Percentiles rank a stretch among this genome's conserved stretches.
Evolutionary conservation across 1,284 basidiomycete species (phyloP).

Genomic region (Trametes hirsuta): DNA sequence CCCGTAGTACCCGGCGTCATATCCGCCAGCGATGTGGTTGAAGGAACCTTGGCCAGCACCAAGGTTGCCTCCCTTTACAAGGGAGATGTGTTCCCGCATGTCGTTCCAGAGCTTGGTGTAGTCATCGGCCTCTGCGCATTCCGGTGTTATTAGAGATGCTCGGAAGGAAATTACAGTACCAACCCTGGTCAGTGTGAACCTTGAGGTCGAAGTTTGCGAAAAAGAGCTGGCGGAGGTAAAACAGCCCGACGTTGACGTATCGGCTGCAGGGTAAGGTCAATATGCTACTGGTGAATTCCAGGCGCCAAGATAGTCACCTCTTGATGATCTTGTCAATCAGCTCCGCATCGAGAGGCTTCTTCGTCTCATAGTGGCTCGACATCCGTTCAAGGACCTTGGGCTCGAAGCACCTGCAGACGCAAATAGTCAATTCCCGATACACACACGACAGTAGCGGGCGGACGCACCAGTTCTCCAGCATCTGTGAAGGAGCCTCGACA

Average conservation of each 20-base stretch:
- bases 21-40: slow-evolving; percentile 73
- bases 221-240: slow-evolving; percentile 81
- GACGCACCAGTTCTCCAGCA: slow-evolving; percentile 85
- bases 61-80: slow-evolving; percentile 64
- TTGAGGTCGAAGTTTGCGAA: slow-evolving; percentile 81
- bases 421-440: background rate
- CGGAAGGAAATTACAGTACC: slow-evolving; percentile 6
- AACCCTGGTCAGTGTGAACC: slow-evolving; percentile 73
- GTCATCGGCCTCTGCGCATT: slow-evolving; percentile 54
- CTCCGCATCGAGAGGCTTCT: slow-evolving; percentile 73
- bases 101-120: slow-evolving; percentile 78
- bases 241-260: slow-evolving; percentile 80
- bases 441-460: background rate
- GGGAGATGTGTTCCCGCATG: slow-evolving; percentile 65
- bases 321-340: slow-evolving; percentile 79
- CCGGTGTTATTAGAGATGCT: background rate
- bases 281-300: background rate
- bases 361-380: slow-evolving; percentile 78
- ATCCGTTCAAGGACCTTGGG: slow-evolving; percentile 73
- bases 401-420: slow-evolving; percentile 72
- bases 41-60: slow-evolving; percentile 73
- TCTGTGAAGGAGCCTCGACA: slow-evolving; percentile 86
- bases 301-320: slow-evolving; percentile 49
- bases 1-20: slow-evolving; percentile 84
- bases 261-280: slow-evolving; percentile 48